Evolutionary conservation across 2,329 filamentous ascomycete species (phyloP).

Genomic region (Didymella arachidicola): DNA sequence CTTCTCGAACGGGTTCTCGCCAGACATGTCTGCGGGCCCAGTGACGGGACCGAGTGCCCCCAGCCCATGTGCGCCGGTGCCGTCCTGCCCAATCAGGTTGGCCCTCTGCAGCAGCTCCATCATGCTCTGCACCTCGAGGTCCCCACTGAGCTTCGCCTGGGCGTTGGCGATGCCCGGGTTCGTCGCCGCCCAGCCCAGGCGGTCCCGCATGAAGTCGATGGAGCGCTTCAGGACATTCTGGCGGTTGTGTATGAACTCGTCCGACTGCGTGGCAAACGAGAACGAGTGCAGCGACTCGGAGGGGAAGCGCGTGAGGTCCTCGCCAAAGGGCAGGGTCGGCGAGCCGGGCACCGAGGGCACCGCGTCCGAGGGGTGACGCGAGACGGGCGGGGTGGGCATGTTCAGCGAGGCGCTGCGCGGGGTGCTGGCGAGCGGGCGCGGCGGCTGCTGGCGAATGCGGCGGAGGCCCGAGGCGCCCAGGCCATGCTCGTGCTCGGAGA

Average conservation of each 20-base stretch:
- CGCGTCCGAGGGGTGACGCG: constrained; percentile 56
- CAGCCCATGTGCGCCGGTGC: constrained; percentile 60
- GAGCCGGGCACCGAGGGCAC: constrained; percentile 71
- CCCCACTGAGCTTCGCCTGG: constrained; percentile 81
- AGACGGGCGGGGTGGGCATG: constrained; percentile 65
- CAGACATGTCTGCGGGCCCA: constrained; percentile 76
- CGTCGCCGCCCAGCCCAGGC: constrained; percentile 79
- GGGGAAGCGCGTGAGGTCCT: constrained; percentile 91
- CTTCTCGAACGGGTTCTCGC: constrained; percentile 84
- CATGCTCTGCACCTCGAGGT: constrained; percentile 88
- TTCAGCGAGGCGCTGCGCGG: constrained; percentile 76
- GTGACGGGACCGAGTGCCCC: constrained; percentile 72
- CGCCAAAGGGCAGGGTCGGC: constrained; percentile 72
- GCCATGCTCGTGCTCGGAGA: constrained; percentile 87
- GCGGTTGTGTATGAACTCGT: constrained; percentile 87
- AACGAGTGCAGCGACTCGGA: constrained; percentile 97
- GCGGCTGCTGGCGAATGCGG: constrained; percentile 87
- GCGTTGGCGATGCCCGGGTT: constrained; percentile 81
- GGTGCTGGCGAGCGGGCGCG: constrained; percentile 59
- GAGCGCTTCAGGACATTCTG: constrained; percentile 93
- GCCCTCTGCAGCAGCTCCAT: constrained; percentile 85
- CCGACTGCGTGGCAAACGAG: constrained; percentile 94
- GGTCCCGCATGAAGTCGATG: constrained; percentile 95
- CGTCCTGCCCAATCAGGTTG: constrained; percentile 76
- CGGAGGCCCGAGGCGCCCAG: constrained; percentile 85